These are phyloP conservation scores for Escovopsis sp. DNA, from an alignment of 2,329 filamentous ascomycete genomes.

Conservation along the genomic window DNA sequence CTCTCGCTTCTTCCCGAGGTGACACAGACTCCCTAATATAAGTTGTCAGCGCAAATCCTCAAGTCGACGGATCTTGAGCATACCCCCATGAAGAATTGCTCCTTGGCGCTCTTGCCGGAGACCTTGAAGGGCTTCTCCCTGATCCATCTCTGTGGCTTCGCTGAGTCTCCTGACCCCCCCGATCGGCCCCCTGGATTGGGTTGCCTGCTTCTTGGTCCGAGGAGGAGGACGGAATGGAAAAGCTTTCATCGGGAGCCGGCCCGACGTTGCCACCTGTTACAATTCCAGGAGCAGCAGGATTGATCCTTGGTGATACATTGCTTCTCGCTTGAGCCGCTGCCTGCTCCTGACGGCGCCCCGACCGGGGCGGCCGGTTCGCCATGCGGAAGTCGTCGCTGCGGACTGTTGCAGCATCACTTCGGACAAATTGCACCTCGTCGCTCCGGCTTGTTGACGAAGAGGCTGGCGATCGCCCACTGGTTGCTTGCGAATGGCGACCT, in stretches of 20 bases:
- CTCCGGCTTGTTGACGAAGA: not conserved
- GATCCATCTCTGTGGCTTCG: no score
- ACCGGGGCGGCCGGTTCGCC: conserved; percentile 1
- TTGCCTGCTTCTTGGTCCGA: conserved; percentile 4
- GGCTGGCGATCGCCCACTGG: not conserved
- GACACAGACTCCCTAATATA: no score
- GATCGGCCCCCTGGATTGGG: not conserved
- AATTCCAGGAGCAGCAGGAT: not conserved
- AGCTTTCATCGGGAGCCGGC: not conserved
- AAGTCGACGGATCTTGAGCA: no score
- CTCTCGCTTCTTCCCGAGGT: no score
- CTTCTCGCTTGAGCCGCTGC: not conserved
- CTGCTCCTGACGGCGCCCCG: not conserved
- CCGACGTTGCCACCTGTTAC: not conserved
- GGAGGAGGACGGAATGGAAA: conserved; percentile 10
- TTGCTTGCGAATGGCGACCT: not conserved
- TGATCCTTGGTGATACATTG: not conserved
- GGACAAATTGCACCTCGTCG: conserved; percentile 10
- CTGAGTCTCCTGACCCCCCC: not conserved
- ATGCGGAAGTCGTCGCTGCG: conserved; percentile 21
- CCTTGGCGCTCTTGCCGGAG: no score
- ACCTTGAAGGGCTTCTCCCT: no score
- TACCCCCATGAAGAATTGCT: no score
- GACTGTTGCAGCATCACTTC: conserved; percentile 20
- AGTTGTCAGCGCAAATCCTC: no score